A percentile compares a stretch with the other conserved stretches of the same genome.
phyloP scores from a whole-genome alignment of 2,329 filamentous ascomycete species.

The Xylariaceae sp. region DNA sequence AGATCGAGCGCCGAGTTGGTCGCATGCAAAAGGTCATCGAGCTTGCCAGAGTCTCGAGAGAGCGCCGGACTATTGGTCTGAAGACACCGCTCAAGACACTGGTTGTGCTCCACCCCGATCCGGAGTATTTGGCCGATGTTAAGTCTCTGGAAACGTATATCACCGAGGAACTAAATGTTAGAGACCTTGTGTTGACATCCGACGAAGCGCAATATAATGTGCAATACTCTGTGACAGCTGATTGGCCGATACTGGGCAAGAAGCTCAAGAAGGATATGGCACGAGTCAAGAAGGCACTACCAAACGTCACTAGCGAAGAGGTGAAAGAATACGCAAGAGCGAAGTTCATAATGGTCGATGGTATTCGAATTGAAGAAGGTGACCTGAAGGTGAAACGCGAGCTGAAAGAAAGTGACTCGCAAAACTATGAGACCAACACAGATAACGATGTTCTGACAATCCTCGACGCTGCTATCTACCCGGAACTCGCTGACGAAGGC shows the following conservation, averaged over 20 bases:
- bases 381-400: constrained; percentile 85
- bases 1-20: constrained; percentile 82
- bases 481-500: constrained; percentile 86
- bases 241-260: constrained; percentile 94
- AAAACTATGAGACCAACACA: constrained; percentile 83
- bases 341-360: constrained; percentile 81
- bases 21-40: constrained; percentile 98
- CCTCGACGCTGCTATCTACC: constrained; percentile 80
- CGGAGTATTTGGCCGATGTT: constrained; percentile 84
- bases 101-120: constrained; percentile 84
- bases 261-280: constrained; percentile 95
- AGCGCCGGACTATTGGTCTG: constrained; percentile 81
- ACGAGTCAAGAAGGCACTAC: constrained; percentile 89
- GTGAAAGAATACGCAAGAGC: constrained; percentile 78
- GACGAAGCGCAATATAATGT: constrained; percentile 93
- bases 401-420: constrained; percentile 74
- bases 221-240: constrained; percentile 85
- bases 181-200: constrained; percentile 80
- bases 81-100: constrained; percentile 92
- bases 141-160: constrained; percentile 87
- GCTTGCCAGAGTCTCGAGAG: constrained; percentile 82
- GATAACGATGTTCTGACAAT: constrained; percentile 91
- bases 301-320: constrained; percentile 76
- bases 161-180: constrained; percentile 87
- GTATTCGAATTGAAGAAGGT: constrained; percentile 80